Conservation (phyloP, 441 rosid genomes). For the Eruca vesicaria region DNA sequence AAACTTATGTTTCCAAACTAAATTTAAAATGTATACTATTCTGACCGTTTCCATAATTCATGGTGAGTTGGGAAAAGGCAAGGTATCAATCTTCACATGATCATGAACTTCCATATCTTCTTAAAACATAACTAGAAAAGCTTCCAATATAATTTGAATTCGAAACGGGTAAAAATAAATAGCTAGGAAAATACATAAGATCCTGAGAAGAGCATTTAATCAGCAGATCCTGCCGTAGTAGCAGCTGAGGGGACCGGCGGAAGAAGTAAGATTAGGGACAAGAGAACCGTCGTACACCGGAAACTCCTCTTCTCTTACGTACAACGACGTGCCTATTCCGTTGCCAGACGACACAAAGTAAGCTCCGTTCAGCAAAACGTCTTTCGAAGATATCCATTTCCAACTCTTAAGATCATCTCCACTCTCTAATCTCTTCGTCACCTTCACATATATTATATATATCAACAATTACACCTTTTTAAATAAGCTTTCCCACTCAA, state of each 20-base stretch:
- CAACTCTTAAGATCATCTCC: conserved; percentile 40
- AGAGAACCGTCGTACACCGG: conserved; percentile 43
- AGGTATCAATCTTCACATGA: neutral
- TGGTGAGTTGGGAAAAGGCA: neutral
- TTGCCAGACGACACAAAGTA: conserved; percentile 57
- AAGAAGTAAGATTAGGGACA: conserved; percentile 49
- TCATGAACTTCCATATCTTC: neutral
- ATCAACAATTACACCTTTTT: neutral
- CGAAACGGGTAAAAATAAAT: neutral
- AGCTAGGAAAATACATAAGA: neutral
- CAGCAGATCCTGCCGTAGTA: conserved; percentile 47
- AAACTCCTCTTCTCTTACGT: conserved; percentile 42
- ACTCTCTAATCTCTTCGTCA: conserved; percentile 54
- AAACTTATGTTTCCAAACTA: neutral
- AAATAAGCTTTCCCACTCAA: neutral
- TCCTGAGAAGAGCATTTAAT: neutral
- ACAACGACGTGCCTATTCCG: conserved; percentile 46
- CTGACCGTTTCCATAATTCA: neutral
- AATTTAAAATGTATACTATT: neutral
- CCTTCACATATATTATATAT: conserved; percentile 26
- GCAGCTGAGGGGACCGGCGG: conserved; percentile 61
- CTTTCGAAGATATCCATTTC: conserved; percentile 62
- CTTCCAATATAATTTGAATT: neutral
- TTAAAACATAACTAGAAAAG: neutral
- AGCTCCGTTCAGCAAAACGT: conserved; percentile 58